phyloP scores from a whole-genome alignment of 2,329 filamentous ascomycete species.

The Monosporascus sp. region DNA sequence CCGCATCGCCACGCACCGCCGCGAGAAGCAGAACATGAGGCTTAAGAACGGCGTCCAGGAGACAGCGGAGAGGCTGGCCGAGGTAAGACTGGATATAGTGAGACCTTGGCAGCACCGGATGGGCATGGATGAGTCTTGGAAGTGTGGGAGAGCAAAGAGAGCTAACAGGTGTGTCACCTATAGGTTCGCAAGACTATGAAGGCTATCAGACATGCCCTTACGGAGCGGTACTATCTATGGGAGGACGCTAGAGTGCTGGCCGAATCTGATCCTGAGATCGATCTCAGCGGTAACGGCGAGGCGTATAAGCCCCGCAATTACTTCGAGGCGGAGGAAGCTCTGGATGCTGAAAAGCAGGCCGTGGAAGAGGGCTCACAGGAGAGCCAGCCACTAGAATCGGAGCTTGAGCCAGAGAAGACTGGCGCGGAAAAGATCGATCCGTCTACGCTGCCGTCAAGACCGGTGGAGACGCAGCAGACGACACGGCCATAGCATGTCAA shows the following conservation, averaged over 20 bases:
- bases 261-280: conserved; percentile 60
- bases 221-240: conserved; percentile 86
- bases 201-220: conserved; percentile 77
- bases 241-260: conserved; percentile 67
- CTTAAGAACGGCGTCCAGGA: conserved; percentile 72
- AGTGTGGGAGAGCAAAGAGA: neutral
- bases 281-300: conserved; percentile 46
- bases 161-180: conserved; percentile 7
- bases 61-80: conserved; percentile 54
- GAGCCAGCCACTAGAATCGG: conserved; percentile 5
- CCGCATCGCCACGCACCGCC: conserved; percentile 70
- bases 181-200: conserved; percentile 76
- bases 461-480: conserved; percentile 11
- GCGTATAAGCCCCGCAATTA: conserved; percentile 44
- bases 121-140: too few species aligned
- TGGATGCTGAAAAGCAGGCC: conserved; percentile 2
- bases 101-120: neutral
- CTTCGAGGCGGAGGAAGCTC: conserved; percentile 28
- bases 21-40: conserved; percentile 63
- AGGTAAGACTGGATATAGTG: conserved; percentile 45
- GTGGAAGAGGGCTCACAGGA: conserved; percentile 1
- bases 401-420: conserved; percentile 4
- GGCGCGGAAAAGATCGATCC: conserved; percentile 14
- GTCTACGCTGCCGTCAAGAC: conserved; percentile 12
- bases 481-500: neutral